Conservation (phyloP, 1,284 basidiomycete species). For the Cutaneotrichosporon mucoides region DNA sequence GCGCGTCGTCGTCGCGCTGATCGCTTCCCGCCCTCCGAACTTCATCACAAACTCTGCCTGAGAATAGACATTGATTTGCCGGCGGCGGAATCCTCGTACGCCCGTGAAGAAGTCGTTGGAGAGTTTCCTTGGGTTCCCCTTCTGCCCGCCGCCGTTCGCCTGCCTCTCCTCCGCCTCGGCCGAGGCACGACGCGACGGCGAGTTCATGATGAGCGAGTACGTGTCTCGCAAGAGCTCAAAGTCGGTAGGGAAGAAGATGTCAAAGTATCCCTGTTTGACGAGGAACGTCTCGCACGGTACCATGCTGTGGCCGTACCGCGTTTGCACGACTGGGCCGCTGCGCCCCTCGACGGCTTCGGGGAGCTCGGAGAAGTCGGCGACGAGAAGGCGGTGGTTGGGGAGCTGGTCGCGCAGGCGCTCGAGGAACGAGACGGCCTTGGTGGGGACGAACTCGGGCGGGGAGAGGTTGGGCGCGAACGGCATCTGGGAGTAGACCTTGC, state of each 20-base stretch:
- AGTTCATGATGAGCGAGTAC: slow-evolving; percentile 71
- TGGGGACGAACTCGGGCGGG: slow-evolving; percentile 85
- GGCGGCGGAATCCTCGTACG: slow-evolving; percentile 36
- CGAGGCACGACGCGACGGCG: slow-evolving; percentile 25
- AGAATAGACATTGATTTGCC: slow-evolving; percentile 38
- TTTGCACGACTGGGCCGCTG: slow-evolving; percentile 95
- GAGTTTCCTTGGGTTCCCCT: not conserved
- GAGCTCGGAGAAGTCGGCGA: slow-evolving; percentile 86
- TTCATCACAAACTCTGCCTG: slow-evolving; percentile 44
- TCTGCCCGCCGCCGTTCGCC: too few species aligned
- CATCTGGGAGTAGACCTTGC: slow-evolving; percentile 63
- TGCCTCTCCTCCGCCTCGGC: slow-evolving; percentile 6
- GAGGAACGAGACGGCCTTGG: slow-evolving; percentile 80
- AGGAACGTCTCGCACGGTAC: slow-evolving; percentile 86
- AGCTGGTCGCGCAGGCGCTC: slow-evolving; percentile 78
- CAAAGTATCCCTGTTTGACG: slow-evolving; percentile 94
- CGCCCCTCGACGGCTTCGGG: slow-evolving; percentile 80
- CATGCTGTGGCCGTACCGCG: slow-evolving; percentile 74
- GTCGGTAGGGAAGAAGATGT: slow-evolving; percentile 97
- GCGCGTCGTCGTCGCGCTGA: slow-evolving; percentile 32
- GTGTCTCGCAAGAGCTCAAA: slow-evolving; percentile 80
- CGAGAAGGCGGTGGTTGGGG: slow-evolving; percentile 83
- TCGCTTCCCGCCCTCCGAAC: slow-evolving; percentile 34
- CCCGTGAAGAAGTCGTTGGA: slow-evolving; percentile 31
- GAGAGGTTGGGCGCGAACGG: slow-evolving; percentile 92